Evolutionary conservation across 1,139 yeast species (phyloP), one percentile per base, ranked within the genome.

Genomic region (Arxiozyma telluris): DNA sequence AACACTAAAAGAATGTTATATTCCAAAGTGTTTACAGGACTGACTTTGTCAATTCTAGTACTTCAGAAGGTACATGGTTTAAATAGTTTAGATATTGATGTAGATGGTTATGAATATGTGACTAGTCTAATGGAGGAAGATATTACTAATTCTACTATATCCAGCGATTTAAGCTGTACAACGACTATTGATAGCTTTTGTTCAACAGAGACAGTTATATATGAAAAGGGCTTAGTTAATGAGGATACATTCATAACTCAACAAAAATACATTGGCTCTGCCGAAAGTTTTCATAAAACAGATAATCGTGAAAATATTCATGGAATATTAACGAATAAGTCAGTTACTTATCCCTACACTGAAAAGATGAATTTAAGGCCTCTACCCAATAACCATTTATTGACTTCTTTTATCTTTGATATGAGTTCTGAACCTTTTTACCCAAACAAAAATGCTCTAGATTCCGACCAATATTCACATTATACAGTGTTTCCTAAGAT

Each of bases 401-500:
- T 87, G 57, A 76, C 91, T 0, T 79, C 88, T 1, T 68, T 69
- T 50, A 53, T 79, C 52, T 91, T 91, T 70, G 74, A 80, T 39
- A 71, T 86, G 53, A 74, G 75, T 54, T 86, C 95, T 7, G 80
- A 73, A 49, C 66, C 65, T 57, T 73, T 73, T 55, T 56, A 69
- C 3, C 61, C 70, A 8, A 66, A 70, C 11, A 61, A 64, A 9
- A 64, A 65, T 0, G 54, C 59, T 1, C 50, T 18, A 5, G 59
- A 60, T 4, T 59, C 60, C 46, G 64, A 61, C 41, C 61, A 62
- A 18, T 70, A 71, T 53, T 66, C 69, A n/a, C 87, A 87, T 64
- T 89, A 86, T 68, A 80, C 82, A 3, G 77, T 81, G 38, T 90
- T 93, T 62, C 97, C 98, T 0, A 79, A 88, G 57, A 76, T 91